Evolutionary conservation across 2,329 filamentous ascomycete species (phyloP).

Genomic region (Calycina marina): DNA sequence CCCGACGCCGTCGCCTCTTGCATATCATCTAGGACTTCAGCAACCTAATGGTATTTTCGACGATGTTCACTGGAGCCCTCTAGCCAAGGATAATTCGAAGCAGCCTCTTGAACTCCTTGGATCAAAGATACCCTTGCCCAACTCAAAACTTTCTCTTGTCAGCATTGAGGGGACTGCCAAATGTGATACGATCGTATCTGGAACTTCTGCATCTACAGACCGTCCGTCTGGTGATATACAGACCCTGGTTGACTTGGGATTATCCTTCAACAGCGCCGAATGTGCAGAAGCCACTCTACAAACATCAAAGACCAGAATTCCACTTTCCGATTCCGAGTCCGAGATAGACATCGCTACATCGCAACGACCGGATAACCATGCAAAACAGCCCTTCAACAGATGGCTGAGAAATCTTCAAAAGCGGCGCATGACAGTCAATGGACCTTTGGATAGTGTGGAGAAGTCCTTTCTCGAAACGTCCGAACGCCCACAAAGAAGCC

Average conservation of each 20-base stretch:
- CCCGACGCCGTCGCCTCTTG: neutral
- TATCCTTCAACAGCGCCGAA: constrained; percentile 24
- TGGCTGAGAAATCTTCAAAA: constrained; percentile 60
- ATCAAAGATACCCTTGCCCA: too few relatives aligned
- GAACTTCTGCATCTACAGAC: too few relatives aligned
- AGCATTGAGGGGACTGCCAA: too few relatives aligned
- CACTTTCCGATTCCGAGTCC: too few relatives aligned
- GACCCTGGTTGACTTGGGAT: constrained; percentile 25
- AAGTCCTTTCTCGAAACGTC: constrained; percentile 17
- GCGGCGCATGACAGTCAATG: constrained; percentile 25
- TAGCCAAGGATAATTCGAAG: too few relatives aligned
- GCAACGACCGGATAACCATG: constrained; percentile 4
- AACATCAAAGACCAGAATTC: too few relatives aligned
- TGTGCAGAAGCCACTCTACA: constrained; percentile 9
- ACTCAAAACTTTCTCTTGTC: too few relatives aligned
- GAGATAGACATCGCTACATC: too few relatives aligned
- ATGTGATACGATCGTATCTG: too few relatives aligned
- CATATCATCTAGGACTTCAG: neutral
- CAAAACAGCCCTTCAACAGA: constrained; percentile 42
- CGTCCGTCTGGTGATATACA: neutral
- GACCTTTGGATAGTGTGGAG: constrained; percentile 19
- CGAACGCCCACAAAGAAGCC: constrained; percentile 24
- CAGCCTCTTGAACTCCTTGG: too few relatives aligned
- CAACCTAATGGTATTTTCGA: too few relatives aligned
- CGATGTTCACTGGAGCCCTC: too few relatives aligned